phyloP scores from a whole-genome alignment of 345 rosid species.

The Eucalyptus pauciflora region DNA sequence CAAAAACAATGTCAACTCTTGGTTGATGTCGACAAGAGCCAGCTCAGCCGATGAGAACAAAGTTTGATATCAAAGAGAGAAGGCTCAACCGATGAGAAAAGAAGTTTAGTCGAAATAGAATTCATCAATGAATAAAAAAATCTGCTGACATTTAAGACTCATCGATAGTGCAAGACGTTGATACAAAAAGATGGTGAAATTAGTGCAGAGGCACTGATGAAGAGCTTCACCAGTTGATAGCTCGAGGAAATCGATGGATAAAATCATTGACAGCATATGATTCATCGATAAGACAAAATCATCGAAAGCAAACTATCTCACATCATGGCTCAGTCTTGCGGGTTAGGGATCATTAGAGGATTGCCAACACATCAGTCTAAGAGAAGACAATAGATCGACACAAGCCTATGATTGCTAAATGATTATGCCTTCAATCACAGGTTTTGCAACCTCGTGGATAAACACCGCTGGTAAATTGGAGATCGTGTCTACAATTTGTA shows the following conservation, averaged over 20 bases:
- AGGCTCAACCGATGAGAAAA: not conserved
- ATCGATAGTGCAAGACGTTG: not conserved
- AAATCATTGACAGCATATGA: not conserved
- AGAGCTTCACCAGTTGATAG: not conserved
- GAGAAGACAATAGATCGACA: not conserved
- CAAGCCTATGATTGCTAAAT: not conserved
- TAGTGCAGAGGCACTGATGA: not conserved
- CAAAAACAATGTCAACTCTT: not conserved
- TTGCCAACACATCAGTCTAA: not conserved
- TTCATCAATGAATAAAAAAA: not conserved
- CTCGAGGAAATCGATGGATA: not conserved
- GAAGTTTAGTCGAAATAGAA: not conserved
- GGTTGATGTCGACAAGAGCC: not conserved
- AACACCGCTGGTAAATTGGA: not conserved
- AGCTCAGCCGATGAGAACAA: not conserved
- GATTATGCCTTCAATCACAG: not conserved
- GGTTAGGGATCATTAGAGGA: not conserved
- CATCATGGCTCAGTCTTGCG: not conserved
- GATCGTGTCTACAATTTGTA: not conserved
- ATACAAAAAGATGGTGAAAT: not conserved
- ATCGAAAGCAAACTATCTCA: not conserved
- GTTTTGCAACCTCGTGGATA: not conserved
- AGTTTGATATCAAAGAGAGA: not conserved
- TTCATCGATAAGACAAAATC: not conserved
- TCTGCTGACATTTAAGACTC: not conserved